These are phyloP conservation scores for Capronia epimyces DNA, from an alignment of 2,329 filamentous ascomycete genomes.

Conservation along the genomic window DNA sequence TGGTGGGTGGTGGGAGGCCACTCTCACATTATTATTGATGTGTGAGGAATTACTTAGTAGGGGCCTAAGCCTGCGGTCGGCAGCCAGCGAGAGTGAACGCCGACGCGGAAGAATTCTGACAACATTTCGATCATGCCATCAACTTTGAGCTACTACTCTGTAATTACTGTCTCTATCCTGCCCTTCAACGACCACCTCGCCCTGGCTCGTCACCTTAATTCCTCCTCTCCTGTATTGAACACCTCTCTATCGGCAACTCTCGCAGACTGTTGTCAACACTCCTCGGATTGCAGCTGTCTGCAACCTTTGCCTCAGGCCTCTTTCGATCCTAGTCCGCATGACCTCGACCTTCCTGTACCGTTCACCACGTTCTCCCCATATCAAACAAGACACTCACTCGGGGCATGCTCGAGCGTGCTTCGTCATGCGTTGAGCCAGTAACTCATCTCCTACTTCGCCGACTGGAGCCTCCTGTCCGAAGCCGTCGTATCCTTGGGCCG, in stretches of 20 bases:
- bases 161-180: neutral
- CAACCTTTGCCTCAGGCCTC: neutral
- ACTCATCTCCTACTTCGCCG: conserved; percentile 43
- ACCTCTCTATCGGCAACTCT: neutral
- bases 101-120: neutral
- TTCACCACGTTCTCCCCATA: neutral
- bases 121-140: neutral
- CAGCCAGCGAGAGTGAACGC: neutral
- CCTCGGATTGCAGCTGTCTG: neutral
- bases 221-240: neutral
- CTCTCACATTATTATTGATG: neutral
- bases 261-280: neutral
- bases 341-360: neutral
- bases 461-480: conserved; percentile 37
- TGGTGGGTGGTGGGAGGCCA: neutral
- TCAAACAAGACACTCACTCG: conserved; percentile 9
- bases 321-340: neutral
- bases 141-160: neutral
- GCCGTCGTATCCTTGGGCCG: conserved; percentile 34
- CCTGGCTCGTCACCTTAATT: neutral
- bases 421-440: conserved; percentile 47
- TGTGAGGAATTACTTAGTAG: neutral
- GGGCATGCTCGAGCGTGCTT: conserved; percentile 50
- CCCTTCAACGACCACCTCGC: neutral
- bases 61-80: neutral